phyloP scores from a whole-genome alignment of 139 green algal genomes.

The Auxenochlorella protothecoides region DNA sequence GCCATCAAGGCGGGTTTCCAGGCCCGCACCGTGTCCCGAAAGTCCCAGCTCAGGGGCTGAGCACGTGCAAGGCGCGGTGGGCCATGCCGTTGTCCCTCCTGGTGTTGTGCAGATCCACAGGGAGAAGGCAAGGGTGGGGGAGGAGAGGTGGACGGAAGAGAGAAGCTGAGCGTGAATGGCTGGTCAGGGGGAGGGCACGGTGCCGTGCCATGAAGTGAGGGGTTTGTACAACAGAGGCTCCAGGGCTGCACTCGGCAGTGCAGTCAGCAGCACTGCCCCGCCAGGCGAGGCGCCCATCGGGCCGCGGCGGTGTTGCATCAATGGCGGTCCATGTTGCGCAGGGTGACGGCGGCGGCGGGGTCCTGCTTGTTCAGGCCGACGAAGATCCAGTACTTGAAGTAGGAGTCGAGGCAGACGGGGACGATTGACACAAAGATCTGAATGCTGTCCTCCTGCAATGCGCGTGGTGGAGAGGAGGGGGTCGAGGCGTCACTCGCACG shows the following conservation, averaged over 20 bases:
- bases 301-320: constrained; percentile 14
- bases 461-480: neutral
- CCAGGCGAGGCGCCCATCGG: neutral
- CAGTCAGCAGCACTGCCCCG: neutral
- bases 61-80: neutral
- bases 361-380: constrained; percentile 67
- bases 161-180: too few relatives aligned
- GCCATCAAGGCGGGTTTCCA: constrained; percentile 94
- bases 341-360: constrained; percentile 69
- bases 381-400: constrained; percentile 56
- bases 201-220: too few relatives aligned
- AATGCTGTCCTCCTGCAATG: constrained; percentile 28
- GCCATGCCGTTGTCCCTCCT: too few relatives aligned
- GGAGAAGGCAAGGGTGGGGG: too few relatives aligned
- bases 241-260: too few relatives aligned
- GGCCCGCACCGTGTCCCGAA: constrained; percentile 45
- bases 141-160: too few relatives aligned
- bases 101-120: too few relatives aligned
- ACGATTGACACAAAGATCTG: constrained; percentile 64
- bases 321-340: constrained; percentile 74
- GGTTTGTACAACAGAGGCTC: too few relatives aligned
- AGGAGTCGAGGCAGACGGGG: constrained; percentile 70
- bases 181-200: too few relatives aligned
- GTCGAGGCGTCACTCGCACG: neutral
- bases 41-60: constrained; percentile 23